A percentile compares a stretch with the other conserved stretches of the same genome.
phyloP scores from a whole-genome alignment of 2,329 filamentous ascomycete species.

The Raffaelea albimanens region DNA sequence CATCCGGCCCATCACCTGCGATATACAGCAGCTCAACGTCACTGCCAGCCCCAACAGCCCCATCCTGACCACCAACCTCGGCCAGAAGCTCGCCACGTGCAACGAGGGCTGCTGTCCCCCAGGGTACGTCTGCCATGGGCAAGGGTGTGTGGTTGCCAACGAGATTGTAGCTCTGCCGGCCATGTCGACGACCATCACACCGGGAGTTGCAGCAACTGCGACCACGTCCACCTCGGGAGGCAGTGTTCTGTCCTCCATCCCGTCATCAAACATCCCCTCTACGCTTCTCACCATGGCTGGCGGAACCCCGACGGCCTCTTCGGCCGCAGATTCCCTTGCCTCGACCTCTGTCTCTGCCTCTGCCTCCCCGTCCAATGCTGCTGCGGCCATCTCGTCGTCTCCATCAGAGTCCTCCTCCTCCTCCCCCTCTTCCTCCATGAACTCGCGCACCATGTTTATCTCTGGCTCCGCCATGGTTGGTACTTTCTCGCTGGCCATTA shows the following conservation, averaged over 20 bases:
- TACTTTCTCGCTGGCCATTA: background rate
- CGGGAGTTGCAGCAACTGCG: background rate
- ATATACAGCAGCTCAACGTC: constrained; percentile 10
- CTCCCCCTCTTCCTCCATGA: background rate
- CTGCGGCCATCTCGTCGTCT: background rate
- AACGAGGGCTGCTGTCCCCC: constrained; percentile 13
- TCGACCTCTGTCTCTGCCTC: background rate
- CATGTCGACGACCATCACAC: too few relatives aligned
- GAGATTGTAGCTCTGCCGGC: too few relatives aligned
- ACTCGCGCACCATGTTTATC: background rate
- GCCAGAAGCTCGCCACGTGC: constrained; percentile 6
- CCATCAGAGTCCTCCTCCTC: background rate
- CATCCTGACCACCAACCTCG: constrained; percentile 10
- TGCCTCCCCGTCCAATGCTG: background rate
- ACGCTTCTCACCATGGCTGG: too few relatives aligned
- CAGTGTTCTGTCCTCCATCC: too few relatives aligned
- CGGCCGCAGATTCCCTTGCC: background rate
- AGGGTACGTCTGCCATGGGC: constrained; percentile 9
- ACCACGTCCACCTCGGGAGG: background rate
- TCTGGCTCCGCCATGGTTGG: constrained; percentile 2
- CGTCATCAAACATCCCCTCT: too few relatives aligned
- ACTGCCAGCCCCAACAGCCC: constrained; percentile 5
- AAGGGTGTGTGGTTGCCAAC: background rate
- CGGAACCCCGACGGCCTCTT: too few relatives aligned
- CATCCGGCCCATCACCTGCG: constrained; percentile 12